Base-by-base conservation (phyloP, 2,329 filamentous ascomycete genomes). In the Ascochyta pisi region DNA sequence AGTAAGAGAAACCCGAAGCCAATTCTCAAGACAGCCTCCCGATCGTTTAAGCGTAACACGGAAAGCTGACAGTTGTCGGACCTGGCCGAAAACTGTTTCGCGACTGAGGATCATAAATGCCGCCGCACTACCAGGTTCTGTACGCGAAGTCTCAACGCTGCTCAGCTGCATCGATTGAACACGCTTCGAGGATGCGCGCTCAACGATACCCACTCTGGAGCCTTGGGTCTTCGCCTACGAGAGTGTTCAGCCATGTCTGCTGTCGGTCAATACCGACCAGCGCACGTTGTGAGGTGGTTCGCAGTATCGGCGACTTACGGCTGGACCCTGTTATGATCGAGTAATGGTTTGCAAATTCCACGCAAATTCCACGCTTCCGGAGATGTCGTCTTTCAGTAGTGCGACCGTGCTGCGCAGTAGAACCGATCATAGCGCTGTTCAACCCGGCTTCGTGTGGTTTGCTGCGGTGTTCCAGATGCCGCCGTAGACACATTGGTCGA, bases 261-360 rank as follows among this genome's bases (percentile, higher is more conserved):
- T 47, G 38, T 27, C 33, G n/a, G 19, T 43, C 31, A 19, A 47
- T 33, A 12, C n/a, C n/a, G 7, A 26, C 39, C 24, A 42, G 15
- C 53, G 33, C 53, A 35, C 42, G 22, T 40, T 38, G 42, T 42
- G 47, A 46, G 42, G 26, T 40, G 33, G 26, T 49, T 54, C 45
- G 39, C 26, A 45, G 50, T 50, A 46, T 49, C 54, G 54, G 54
- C 49, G 50, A 57, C 44, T 42, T 57, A 42, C 45, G 49, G 49
- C 49, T 49, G 54, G 44, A 54, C 55, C 60, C 57, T 64, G 62
- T 68, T 68, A 57, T 57, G 57, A 74, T 75, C 72, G 70, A 75
- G 72, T 75, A 75, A 75, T 70, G 52, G 62, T 68, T 63, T 66
- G 59, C 58, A 57, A 61, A 56, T 51, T 59, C 41, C 54, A 48